phyloP scores from a whole-genome alignment of 805 yeast genomes.

The Nakazawaea populi region DNA sequence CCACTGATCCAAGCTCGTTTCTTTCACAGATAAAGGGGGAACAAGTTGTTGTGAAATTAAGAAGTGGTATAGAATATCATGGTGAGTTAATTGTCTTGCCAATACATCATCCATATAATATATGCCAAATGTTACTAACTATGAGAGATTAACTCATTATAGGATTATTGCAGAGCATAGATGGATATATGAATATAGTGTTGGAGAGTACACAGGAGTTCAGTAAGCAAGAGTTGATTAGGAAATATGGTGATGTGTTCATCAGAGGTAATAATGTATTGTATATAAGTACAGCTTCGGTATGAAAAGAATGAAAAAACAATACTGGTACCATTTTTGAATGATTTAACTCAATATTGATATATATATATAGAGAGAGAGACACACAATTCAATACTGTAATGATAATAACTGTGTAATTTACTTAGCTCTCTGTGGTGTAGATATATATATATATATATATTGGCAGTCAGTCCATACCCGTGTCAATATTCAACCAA shows the following conservation, averaged over 20 bases:
- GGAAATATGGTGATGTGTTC: constrained; percentile 70
- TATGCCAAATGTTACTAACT: neutral
- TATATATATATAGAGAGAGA: no score
- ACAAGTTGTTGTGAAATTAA: constrained; percentile 73
- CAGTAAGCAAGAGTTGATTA: constrained; percentile 41
- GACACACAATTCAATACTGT: no score
- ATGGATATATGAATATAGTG: constrained; percentile 95
- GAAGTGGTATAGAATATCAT: constrained; percentile 80
- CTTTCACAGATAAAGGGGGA: constrained; percentile 75
- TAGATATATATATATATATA: no score
- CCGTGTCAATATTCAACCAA: no score
- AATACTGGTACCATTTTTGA: no score
- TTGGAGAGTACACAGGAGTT: constrained; percentile 71
- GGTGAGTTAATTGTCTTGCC: constrained; percentile 31
- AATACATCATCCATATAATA: neutral
- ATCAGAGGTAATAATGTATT: constrained; percentile 78
- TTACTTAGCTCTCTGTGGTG: no score
- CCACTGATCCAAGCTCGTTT: constrained; percentile 67
- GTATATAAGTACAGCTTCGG: constrained; percentile 6
- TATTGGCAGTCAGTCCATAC: no score
- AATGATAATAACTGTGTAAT: no score
- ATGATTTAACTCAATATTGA: no score
- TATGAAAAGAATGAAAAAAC: neutral
- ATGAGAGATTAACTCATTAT: neutral
- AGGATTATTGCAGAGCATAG: constrained; percentile 75